Conservation (phyloP, 306 rosid species). For the Fagus crenata region DNA sequence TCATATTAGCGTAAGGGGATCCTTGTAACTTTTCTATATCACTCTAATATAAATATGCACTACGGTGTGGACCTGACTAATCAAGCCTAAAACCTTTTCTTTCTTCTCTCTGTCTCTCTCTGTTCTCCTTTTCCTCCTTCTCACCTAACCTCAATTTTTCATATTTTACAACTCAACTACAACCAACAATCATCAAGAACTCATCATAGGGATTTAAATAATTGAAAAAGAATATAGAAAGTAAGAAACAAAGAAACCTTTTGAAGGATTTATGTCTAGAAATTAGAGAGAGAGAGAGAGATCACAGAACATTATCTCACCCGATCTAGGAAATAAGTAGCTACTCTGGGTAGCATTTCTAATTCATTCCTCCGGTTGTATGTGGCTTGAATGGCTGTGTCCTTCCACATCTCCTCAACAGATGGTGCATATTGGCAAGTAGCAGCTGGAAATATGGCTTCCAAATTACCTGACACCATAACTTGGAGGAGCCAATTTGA, state of each 20-base stretch:
- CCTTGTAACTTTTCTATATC: too few species aligned
- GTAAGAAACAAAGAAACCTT: not conserved
- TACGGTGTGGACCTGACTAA: too few species aligned
- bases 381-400: constrained; percentile 72
- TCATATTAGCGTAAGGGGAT: too few species aligned
- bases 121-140: too few species aligned
- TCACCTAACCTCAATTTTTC: too few species aligned
- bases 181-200: not conserved
- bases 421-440: constrained; percentile 49
- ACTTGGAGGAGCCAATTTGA: constrained; percentile 66
- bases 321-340: constrained; percentile 65
- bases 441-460: constrained; percentile 59
- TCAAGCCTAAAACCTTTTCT: too few species aligned
- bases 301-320: constrained; percentile 42
- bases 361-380: constrained; percentile 65
- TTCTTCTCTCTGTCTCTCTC: too few species aligned
- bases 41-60: too few species aligned
- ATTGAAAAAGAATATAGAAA: not conserved
- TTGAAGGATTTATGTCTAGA: not conserved
- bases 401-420: constrained; percentile 71
- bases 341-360: constrained; percentile 63
- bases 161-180: too few species aligned
- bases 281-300: constrained; percentile 17
- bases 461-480: constrained; percentile 52
- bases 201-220: not conserved